Percentiles rank a stretch among this genome's conserved stretches.
Conservation (phyloP, 441 rosid species). For the Viola pubescens region DNA sequence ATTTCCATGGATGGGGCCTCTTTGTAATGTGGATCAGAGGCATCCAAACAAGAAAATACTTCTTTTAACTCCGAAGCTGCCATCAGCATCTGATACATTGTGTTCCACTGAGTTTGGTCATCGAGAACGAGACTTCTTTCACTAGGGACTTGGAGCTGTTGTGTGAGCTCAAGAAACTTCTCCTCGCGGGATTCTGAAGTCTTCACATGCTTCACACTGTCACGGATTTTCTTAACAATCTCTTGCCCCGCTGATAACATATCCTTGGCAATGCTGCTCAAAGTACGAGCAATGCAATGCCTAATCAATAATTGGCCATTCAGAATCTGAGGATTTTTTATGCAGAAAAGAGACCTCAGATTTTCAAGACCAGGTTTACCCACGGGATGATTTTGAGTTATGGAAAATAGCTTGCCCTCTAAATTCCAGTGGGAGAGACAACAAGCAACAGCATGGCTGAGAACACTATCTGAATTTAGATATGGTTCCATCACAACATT, state of each 20-base stretch:
- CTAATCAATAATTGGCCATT: constrained; percentile 71
- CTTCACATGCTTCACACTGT: constrained; percentile 78
- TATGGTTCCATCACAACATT: constrained; percentile 78
- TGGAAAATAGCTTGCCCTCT: constrained; percentile 70
- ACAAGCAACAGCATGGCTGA: constrained; percentile 73
- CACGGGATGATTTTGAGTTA: constrained; percentile 48
- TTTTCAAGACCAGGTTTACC: constrained; percentile 50
- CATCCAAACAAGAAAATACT: constrained; percentile 78
- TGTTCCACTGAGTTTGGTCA: constrained; percentile 70
- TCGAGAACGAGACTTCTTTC: constrained; percentile 56
- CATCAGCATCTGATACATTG: constrained; percentile 70
- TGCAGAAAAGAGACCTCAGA: constrained; percentile 56
- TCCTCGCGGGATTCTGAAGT: constrained; percentile 78
- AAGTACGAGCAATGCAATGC: constrained; percentile 51
- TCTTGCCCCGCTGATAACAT: constrained; percentile 45
- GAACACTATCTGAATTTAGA: constrained; percentile 63
- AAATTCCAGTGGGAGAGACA: constrained; percentile 82
- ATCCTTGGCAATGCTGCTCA: constrained; percentile 50
- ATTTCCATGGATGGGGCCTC: constrained; percentile 60
- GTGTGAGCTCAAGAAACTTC: constrained; percentile 73
- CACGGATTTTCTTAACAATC: constrained; percentile 57
- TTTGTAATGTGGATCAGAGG: constrained; percentile 73
- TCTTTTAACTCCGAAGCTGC: constrained; percentile 76
- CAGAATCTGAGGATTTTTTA: constrained; percentile 62
- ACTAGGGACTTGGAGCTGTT: constrained; percentile 79